Percentiles rank a stretch among this genome's conserved stretches.
Conservation (phyloP, 129 eudicot species). For the Solidago caesia region DNA sequence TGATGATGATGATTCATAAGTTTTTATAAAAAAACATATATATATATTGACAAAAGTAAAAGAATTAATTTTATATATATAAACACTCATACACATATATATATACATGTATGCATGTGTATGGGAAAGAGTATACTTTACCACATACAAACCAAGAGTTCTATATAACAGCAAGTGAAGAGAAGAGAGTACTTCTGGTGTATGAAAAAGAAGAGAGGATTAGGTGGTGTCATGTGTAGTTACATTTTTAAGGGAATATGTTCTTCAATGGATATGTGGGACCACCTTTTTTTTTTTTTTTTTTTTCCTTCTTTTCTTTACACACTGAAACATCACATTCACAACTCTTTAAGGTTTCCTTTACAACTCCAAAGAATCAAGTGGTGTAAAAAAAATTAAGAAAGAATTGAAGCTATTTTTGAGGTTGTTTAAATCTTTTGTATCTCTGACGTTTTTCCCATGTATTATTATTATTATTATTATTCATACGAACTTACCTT, state of each 20-base stretch:
- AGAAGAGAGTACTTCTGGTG: too few relatives aligned
- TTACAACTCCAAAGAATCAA: slow-evolving; percentile 36
- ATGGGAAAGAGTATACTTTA: too few relatives aligned
- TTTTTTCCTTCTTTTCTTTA: slow-evolving; percentile 18
- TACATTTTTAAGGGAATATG: slow-evolving; percentile 25
- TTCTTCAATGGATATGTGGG: slow-evolving; percentile 34
- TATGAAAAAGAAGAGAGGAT: not conserved
- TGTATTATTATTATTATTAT: too few relatives aligned
- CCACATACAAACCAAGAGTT: too few relatives aligned
- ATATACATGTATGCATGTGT: too few relatives aligned
- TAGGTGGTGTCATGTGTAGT: slow-evolving; percentile 38
- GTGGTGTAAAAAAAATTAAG: not conserved
- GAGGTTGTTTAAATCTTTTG: not conserved
- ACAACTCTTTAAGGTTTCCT: slow-evolving; percentile 24
- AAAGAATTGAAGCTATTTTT: not conserved
- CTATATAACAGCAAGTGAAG: too few relatives aligned
- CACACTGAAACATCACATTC: slow-evolving; percentile 38
- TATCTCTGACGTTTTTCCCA: not conserved
- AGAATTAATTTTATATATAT: too few relatives aligned
- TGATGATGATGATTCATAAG: too few relatives aligned
- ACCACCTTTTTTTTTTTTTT: slow-evolving; percentile 13
- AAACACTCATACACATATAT: too few relatives aligned
- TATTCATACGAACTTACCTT: too few relatives aligned
- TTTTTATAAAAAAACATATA: too few relatives aligned
- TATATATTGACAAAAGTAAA: too few relatives aligned